phyloP scores from a whole-genome alignment of 2,329 filamentous ascomycete species.

The Scleromitrula shiraiana region DNA sequence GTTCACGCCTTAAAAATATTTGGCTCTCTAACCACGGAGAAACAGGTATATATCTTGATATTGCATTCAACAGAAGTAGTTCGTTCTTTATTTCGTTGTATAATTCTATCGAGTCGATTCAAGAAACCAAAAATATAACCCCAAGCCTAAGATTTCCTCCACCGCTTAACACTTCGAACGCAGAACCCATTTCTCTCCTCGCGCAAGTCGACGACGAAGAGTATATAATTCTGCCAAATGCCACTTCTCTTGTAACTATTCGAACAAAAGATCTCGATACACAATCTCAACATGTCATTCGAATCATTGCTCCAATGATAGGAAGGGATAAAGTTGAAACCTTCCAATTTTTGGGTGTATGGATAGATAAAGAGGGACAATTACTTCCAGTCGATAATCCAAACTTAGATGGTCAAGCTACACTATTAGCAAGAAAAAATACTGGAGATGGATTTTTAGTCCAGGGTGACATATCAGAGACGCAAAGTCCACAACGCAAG shows the following conservation, averaged over 20 bases:
- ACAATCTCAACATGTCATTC: conserved; percentile 14
- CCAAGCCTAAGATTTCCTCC: conserved; percentile 7
- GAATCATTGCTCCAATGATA: conserved; percentile 24
- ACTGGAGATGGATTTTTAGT: background rate
- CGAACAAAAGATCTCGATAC: conserved; percentile 14
- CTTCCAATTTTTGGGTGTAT: conserved; percentile 22
- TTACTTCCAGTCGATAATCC: conserved; percentile 12
- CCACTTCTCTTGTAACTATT: conserved; percentile 16
- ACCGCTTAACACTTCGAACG: conserved; percentile 12
- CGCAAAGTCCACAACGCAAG: conserved; percentile 10
- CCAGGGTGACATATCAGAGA: background rate
- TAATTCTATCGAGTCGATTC: conserved; percentile 2
- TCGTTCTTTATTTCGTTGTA: conserved; percentile 20
- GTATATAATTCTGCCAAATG: conserved; percentile 22
- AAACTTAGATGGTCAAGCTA: background rate
- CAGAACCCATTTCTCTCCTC: conserved; percentile 21
- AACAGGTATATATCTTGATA: conserved; percentile 23
- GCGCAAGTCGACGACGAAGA: conserved; percentile 23
- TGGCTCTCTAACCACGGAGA: background rate
- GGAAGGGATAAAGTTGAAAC: conserved; percentile 15
- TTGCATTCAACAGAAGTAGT: conserved; percentile 17
- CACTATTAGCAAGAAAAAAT: background rate
- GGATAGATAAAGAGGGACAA: conserved; percentile 20
- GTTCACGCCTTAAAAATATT: too few species aligned
- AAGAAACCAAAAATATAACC: background rate